Evolutionary conservation across 2,329 filamentous ascomycete genomes (phyloP).

Genomic region (Trichophyton verrucosum): DNA sequence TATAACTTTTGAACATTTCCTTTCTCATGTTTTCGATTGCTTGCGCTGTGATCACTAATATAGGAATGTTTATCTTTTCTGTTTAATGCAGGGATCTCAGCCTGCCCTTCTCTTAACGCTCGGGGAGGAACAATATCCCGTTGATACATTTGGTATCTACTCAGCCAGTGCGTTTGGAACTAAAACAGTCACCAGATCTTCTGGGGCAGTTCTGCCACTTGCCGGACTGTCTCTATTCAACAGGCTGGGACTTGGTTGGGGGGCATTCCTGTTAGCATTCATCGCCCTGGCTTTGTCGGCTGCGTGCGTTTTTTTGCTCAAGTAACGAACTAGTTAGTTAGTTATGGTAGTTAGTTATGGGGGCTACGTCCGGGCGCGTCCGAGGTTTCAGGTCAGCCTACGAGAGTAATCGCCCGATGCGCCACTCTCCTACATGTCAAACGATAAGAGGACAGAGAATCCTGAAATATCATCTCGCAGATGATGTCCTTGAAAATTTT

Average conservation of each 20-base stretch:
- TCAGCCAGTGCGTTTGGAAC: slow-evolving; percentile 36
- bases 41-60: slow-evolving; percentile 46
- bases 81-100: slow-evolving; percentile 46
- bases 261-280: slow-evolving; percentile 48
- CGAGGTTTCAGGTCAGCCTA: neutral
- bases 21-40: slow-evolving; percentile 52
- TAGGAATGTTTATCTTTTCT: slow-evolving; percentile 49
- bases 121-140: slow-evolving; percentile 40
- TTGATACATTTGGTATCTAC: slow-evolving; percentile 37
- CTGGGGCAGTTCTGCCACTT: slow-evolving; percentile 47
- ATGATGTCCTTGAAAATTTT: too few species aligned
- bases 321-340: too few species aligned
- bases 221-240: slow-evolving; percentile 39
- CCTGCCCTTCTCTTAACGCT: slow-evolving; percentile 29
- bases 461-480: too few species aligned
- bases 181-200: slow-evolving; percentile 38
- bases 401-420: neutral
- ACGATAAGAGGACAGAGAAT: too few species aligned
- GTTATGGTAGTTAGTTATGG: slow-evolving; percentile 19
- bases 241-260: slow-evolving; percentile 50
- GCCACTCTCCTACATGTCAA: neutral
- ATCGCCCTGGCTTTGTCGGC: slow-evolving; percentile 33
- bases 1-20: slow-evolving; percentile 43
- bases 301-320: slow-evolving; percentile 28
- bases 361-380: slow-evolving; percentile 20